These are phyloP conservation scores for Populus nigra DNA, from an alignment of 345 rosid species.

Conservation along the genomic window DNA sequence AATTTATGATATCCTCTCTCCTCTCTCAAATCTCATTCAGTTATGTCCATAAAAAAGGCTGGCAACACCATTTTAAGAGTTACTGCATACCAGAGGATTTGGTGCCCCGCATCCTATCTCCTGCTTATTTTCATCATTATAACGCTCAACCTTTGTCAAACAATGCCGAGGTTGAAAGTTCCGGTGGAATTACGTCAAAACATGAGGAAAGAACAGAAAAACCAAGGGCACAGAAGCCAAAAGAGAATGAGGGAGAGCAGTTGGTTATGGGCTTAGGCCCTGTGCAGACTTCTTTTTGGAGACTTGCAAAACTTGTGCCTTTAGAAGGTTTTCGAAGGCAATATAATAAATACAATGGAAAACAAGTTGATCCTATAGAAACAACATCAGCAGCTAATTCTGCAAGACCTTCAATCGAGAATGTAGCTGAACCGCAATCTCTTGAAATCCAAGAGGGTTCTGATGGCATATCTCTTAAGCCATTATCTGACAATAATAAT, in stretches of 20 bases:
- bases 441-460: conserved; percentile 95
- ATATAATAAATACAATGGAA: conserved; percentile 55
- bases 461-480: conserved; percentile 90
- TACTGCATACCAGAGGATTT: conserved; percentile 97
- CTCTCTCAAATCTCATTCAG: conserved; percentile 30
- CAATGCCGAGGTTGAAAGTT: conserved; percentile 43
- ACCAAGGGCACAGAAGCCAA: conserved; percentile 44
- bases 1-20: conserved; percentile 7
- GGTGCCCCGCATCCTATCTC: conserved; percentile 90
- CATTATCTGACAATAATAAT: conserved; percentile 46
- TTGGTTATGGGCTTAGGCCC: conserved; percentile 94
- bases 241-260: conserved; percentile 57
- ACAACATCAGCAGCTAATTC: conserved; percentile 42
- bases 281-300: conserved; percentile 88
- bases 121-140: conserved; percentile 95
- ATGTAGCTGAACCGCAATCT: conserved; percentile 70
- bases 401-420: conserved; percentile 46
- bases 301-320: conserved; percentile 90
- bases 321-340: conserved; percentile 66
- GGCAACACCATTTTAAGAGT: conserved; percentile 93
- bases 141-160: conserved; percentile 57
- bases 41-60: conserved; percentile 82
- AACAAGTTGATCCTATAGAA: conserved; percentile 42
- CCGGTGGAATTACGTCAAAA: conserved; percentile 33
- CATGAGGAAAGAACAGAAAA: conserved; percentile 38